Percentiles rank a stretch among this genome's conserved stretches.
These are phyloP conservation scores for Pythium aphanidermatum DNA, from an alignment of 352 stramenopile genomes.

Conservation along the genomic window DNA sequence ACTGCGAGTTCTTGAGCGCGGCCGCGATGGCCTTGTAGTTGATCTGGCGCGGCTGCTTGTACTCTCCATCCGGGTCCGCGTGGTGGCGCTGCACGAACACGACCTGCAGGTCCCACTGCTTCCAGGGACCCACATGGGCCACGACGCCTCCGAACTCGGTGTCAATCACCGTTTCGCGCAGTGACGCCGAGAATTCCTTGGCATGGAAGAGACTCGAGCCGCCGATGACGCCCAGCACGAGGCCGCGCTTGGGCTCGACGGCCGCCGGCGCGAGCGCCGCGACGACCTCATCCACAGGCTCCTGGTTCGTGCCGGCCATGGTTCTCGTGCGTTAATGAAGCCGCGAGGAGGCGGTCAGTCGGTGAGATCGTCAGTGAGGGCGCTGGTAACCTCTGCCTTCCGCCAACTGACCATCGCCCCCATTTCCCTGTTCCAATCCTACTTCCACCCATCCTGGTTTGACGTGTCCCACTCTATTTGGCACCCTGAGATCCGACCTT, in stretches of 20 bases:
- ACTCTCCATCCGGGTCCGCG: conserved; percentile 55
- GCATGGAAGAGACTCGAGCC: conserved; percentile 83
- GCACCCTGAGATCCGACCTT: neutral
- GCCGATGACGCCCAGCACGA: conserved; percentile 79
- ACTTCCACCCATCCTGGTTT: neutral
- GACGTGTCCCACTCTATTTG: neutral
- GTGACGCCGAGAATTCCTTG: conserved; percentile 46
- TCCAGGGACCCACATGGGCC: conserved; percentile 52
- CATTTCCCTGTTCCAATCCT: neutral
- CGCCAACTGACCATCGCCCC: too few relatives aligned
- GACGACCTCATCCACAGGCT: too few relatives aligned
- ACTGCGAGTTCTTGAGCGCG: conserved; percentile 52
- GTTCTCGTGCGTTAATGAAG: too few relatives aligned
- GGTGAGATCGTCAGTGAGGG: too few relatives aligned
- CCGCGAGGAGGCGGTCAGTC: too few relatives aligned
- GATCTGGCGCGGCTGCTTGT: conserved; percentile 81
- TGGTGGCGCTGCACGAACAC: conserved; percentile 87
- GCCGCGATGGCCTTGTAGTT: conserved; percentile 79
- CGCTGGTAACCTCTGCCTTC: too few relatives aligned
- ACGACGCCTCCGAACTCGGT: conserved; percentile 67
- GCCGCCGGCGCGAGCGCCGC: neutral
- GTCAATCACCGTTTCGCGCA: conserved; percentile 49
- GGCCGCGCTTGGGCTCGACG: conserved; percentile 8
- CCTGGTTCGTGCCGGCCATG: conserved; percentile 4
- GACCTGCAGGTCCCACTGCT: conserved; percentile 37